These are phyloP conservation scores for Coniochaeta hoffmannii DNA, from an alignment of 2,329 filamentous ascomycete species.

Conservation along the genomic window DNA sequence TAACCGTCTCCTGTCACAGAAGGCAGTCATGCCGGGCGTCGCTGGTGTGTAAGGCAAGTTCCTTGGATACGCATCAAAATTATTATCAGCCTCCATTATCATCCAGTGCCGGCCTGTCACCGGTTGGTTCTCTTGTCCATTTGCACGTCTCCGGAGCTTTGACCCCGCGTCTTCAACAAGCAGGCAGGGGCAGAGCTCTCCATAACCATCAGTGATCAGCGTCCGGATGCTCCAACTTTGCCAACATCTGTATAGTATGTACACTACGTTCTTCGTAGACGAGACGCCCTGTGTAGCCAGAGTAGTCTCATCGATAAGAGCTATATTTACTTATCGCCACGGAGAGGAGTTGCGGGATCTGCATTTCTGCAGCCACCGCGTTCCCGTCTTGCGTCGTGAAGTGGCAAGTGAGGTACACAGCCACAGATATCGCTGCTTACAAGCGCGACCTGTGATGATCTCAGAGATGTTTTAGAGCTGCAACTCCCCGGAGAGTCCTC, in stretches of 20 bases:
- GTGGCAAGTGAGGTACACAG: neutral
- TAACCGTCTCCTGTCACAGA: neutral
- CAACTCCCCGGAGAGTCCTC: neutral
- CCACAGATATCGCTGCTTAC: neutral
- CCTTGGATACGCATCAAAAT: neutral
- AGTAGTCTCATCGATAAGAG: neutral
- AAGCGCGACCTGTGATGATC: neutral
- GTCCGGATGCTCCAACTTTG: neutral
- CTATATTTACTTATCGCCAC: neutral
- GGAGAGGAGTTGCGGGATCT: neutral
- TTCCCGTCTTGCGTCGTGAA: neutral
- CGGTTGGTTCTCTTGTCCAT: neutral
- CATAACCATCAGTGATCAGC: neutral
- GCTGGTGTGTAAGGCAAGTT: neutral
- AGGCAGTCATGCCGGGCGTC: neutral
- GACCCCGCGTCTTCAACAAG: neutral
- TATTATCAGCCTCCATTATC: neutral
- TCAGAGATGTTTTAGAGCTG: neutral
- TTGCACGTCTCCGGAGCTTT: neutral
- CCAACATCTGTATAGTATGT: neutral
- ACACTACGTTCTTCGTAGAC: neutral
- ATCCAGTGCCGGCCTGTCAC: neutral
- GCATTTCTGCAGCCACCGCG: too few relatives aligned
- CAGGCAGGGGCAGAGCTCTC: too few relatives aligned
- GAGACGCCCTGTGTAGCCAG: neutral